These are phyloP conservation scores for Mortierella sp. DNA, from an alignment of 371 early-diverging fungal species.

Conservation along the genomic window DNA sequence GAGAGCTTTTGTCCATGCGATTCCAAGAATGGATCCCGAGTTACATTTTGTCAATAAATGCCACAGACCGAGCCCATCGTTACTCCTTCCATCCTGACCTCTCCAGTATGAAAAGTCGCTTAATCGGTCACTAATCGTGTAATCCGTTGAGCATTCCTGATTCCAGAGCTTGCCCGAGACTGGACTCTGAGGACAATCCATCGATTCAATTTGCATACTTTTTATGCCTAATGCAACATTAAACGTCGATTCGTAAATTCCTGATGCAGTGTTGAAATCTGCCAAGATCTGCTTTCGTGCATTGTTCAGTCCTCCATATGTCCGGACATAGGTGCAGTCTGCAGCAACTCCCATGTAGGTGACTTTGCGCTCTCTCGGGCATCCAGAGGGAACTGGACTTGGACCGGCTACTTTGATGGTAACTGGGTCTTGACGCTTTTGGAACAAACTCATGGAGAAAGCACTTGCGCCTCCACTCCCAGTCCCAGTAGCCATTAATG, in stretches of 20 bases:
- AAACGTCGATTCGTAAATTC: conserved; percentile 88
- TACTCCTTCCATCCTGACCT: conserved; percentile 61
- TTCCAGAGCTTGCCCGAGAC: conserved; percentile 77
- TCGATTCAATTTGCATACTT: conserved; percentile 75
- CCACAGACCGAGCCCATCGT: conserved; percentile 89
- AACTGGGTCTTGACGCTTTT: conserved; percentile 10
- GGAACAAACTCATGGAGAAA: not conserved
- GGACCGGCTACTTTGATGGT: conserved; percentile 22
- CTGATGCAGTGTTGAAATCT: conserved; percentile 65
- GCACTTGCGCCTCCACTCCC: too few species aligned
- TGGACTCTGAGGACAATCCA: conserved; percentile 64
- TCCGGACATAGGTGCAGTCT: conserved; percentile 54
- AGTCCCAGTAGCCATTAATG: not conserved
- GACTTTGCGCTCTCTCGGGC: conserved; percentile 23
- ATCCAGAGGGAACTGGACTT: conserved; percentile 25
- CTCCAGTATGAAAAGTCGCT: conserved; percentile 93
- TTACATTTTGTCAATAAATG: conserved; percentile 90
- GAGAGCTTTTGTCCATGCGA: conserved; percentile 88
- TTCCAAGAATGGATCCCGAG: conserved; percentile 85
- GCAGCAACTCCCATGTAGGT: conserved; percentile 68
- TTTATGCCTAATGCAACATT: conserved; percentile 88
- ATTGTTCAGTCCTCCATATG: conserved; percentile 67
- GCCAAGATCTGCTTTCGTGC: conserved; percentile 76
- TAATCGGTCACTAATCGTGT: conserved; percentile 82
- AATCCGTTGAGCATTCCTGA: conserved; percentile 76